phyloP scores from a whole-genome alignment of 2,329 filamentous ascomycete genomes.

The Periconia sp. region DNA sequence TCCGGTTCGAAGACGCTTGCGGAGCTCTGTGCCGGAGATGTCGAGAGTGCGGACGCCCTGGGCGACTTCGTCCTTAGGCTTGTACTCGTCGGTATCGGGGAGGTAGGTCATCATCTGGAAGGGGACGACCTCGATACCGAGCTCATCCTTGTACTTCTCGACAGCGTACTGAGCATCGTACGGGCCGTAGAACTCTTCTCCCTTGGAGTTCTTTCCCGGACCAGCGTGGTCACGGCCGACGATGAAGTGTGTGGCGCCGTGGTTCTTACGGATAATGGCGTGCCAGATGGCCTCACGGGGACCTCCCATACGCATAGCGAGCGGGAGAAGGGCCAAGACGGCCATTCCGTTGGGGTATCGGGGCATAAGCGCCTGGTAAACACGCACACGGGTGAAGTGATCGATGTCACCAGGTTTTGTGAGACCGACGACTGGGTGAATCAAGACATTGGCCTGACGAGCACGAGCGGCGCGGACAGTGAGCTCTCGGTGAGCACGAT shows the following conservation, averaged over 20 bases:
- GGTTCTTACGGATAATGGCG: constrained; percentile 99
- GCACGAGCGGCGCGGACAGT: constrained; percentile 95
- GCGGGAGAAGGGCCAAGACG: constrained; percentile 86
- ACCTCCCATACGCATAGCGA: constrained; percentile 99
- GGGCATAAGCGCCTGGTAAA: constrained; percentile 95
- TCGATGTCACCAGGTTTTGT: constrained; percentile 99
- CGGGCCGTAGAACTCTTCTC: constrained; percentile 94
- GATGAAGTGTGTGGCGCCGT: constrained; percentile 98
- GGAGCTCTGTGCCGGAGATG: constrained; percentile 72
- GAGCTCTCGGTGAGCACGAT: constrained; percentile 95
- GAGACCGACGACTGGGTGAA: constrained; percentile 96
- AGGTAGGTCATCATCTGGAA: constrained; percentile 99
- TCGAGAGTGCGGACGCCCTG: constrained; percentile 74
- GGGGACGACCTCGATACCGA: constrained; percentile 97
- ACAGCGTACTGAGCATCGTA: constrained; percentile 97
- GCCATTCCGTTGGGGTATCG: constrained; percentile 99
- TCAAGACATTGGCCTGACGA: constrained; percentile 96
- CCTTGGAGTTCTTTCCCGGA: constrained; percentile 96
- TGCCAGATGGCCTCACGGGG: constrained; percentile 99
- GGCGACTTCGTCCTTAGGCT: constrained; percentile 85
- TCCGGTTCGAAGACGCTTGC: constrained; percentile 84
- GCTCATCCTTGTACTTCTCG: constrained; percentile 93
- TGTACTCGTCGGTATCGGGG: constrained; percentile 95
- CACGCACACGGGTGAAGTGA: constrained; percentile 98
- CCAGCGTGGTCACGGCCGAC: constrained; percentile 98